Evolutionary conservation across 2,329 filamentous ascomycete genomes (phyloP).

Genomic region (Venturia pyrina): DNA sequence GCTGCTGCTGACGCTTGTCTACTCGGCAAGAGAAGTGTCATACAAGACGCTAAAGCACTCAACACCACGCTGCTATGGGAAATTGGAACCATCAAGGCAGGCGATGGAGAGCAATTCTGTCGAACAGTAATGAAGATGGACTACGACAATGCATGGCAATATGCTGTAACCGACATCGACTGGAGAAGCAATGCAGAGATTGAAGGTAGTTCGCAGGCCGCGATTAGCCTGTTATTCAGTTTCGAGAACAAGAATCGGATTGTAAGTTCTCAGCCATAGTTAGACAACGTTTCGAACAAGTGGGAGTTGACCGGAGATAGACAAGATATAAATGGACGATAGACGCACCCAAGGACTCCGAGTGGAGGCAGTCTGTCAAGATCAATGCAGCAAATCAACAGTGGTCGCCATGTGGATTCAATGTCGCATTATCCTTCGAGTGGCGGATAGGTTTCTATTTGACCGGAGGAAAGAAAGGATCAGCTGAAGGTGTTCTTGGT

Average conservation of each 20-base stretch:
- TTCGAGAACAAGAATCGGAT: neutral
- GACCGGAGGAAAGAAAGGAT: neutral
- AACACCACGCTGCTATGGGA: neutral
- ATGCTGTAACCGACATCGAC: constrained; percentile 4
- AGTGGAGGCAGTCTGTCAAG: neutral
- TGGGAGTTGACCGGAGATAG: neutral
- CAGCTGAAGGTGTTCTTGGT: neutral
- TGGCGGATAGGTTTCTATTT: constrained; percentile 1
- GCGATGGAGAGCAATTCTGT: neutral
- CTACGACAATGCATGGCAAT: constrained; percentile 4
- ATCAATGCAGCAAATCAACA: neutral
- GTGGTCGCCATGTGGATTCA: neutral
- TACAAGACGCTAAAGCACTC: neutral
- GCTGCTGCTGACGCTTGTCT: neutral
- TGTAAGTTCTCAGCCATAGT: neutral
- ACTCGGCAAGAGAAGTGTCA: neutral
- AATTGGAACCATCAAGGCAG: neutral
- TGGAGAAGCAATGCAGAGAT: neutral
- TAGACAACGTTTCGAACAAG: neutral
- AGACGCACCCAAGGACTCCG: neutral
- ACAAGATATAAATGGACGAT: constrained; percentile 1
- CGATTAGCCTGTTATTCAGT: neutral
- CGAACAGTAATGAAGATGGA: neutral
- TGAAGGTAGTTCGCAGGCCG: neutral
- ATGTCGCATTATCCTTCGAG: neutral